phyloP scores from a whole-genome alignment of 2,329 filamentous ascomycete species.

The Colletotrichum sp. region DNA sequence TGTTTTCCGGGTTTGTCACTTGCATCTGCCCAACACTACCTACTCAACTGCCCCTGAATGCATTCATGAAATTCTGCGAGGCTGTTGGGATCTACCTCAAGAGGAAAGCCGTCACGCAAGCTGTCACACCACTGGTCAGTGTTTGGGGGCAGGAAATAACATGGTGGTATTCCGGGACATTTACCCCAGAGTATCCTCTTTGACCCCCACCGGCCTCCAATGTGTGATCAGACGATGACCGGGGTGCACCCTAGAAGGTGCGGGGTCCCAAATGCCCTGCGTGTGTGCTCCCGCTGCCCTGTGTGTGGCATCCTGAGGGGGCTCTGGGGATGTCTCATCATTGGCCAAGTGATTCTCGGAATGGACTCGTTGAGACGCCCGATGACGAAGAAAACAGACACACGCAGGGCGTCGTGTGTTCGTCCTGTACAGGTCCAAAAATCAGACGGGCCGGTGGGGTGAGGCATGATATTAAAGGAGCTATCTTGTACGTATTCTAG shows the following conservation, averaged over 20 bases:
- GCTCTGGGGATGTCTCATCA: background rate
- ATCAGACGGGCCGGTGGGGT: background rate
- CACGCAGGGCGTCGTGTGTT: slow-evolving; percentile 6
- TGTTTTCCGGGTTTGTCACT: background rate
- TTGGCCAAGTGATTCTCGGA: background rate
- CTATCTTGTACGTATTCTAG: background rate
- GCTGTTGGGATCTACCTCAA: background rate
- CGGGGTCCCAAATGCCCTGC: slow-evolving; percentile 25
- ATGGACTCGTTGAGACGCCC: background rate
- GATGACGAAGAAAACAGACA: background rate
- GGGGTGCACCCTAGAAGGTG: background rate
- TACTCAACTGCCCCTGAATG: background rate
- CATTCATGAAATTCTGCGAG: background rate
- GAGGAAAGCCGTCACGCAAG: background rate
- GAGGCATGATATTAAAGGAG: background rate
- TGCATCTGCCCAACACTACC: background rate
- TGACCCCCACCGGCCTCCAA: background rate
- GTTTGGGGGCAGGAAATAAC: background rate
- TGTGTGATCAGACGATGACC: background rate
- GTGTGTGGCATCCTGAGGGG: background rate
- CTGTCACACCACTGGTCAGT: background rate
- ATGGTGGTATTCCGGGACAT: background rate
- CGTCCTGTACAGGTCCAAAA: background rate
- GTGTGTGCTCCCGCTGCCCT: slow-evolving; percentile 21
- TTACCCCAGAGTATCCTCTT: slow-evolving; percentile 17